Base-by-base conservation (phyloP, 2,329 filamentous ascomycete genomes). In the Cyphellophora attinorum region DNA sequence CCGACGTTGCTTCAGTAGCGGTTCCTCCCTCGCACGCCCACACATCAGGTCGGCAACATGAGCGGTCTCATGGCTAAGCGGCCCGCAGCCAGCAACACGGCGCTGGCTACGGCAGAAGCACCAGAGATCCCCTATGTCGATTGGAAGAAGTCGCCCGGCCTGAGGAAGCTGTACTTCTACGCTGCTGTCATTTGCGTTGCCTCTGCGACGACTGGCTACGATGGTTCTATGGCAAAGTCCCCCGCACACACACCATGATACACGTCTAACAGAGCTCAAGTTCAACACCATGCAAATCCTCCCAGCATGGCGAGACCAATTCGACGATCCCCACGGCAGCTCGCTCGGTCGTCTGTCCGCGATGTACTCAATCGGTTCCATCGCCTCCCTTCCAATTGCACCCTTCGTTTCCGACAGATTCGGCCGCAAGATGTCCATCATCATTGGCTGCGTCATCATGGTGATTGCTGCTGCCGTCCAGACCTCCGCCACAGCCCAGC, bases 131-230 rank as follows among this genome's bases (percentile, higher is more conserved):
- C 73, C 48, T 60, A 61, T 40, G 73, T 77, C 12, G 64, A 55
- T 35, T 77, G 73, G 73, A 67, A 59, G 39, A 61, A 57, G 46
- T 69, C 76, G 41, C 70, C 70, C 19, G 68, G 73, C 49, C 56
- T 77, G 34, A 61, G 72, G 34, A 68, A 64, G 50, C 64, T 37
- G 8, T 76, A 76, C 49, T 61, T 61, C 33, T 64, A 66, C 51
- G 62, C 61, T 39, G 54, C 64, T 13, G 64, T 76, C 39, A 60
- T 79, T 38, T 70, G 73, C 53, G 59, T 77, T 37, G 72, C 70
- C 10, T 76, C 73, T 15, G 72, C 72, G 16, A 40, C 40, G 6
- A 42, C 35, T 16, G 44, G 44, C 5, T 46, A 45, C 34, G 44
- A 46, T 34, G 44, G 44, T 5, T 42, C 35, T 29, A 39, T 42